Base-by-base conservation (phyloP, 768 basidiomycete genomes). In the Suillus tomentosus region DNA sequence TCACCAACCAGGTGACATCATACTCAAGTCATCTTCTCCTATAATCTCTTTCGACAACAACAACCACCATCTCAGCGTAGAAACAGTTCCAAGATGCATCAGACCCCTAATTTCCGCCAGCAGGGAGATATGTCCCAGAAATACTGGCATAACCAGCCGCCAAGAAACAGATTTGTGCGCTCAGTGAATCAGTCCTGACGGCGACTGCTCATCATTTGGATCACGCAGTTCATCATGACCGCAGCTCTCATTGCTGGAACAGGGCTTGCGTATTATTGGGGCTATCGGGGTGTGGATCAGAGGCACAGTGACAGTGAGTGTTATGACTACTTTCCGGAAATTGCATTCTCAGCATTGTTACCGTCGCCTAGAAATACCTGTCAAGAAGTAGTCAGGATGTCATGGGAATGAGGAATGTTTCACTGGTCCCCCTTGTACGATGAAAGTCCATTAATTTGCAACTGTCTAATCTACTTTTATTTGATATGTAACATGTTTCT, bases 231-330 rank as follows among this genome's bases (percentile, higher is more conserved):
- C 15, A 73, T 78, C 9, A 74, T 71, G 24, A 68, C 70, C 9
- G 70, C 70, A 1, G 69, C 67, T 34, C n/a, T 77, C 42, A 6
- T 77, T 24, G 73, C 71, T 10, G 67, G 71, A 42, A 72, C 76
- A 37, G 73, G 70, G 24, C 69, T 76, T 47, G 75, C 74, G 42
- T 78, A 77, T 64, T 77, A 77, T 37, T 78, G 77, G 76, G 76
- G 74, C 15, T 77, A 77, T 66, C 76, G 71, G 34, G 77, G 71
- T 37, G 69, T 77, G 54, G 76, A 77, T 9, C 73, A 67, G 60
- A 75, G 77, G 60, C 73, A 76, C 57, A 45, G 59, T 15, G 66
- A 71, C 42, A 66, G 74, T 62, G 40, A 42, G 76, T 72, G 19
- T 40, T 54, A 68, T 60, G 27, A 42, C 19, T 42, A 19, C 10